Evolutionary conservation across 495 filamentous ascomycete genomes (phyloP), one percentile per base, ranked within the genome.

Genomic region (Penicillium subrubescens): DNA sequence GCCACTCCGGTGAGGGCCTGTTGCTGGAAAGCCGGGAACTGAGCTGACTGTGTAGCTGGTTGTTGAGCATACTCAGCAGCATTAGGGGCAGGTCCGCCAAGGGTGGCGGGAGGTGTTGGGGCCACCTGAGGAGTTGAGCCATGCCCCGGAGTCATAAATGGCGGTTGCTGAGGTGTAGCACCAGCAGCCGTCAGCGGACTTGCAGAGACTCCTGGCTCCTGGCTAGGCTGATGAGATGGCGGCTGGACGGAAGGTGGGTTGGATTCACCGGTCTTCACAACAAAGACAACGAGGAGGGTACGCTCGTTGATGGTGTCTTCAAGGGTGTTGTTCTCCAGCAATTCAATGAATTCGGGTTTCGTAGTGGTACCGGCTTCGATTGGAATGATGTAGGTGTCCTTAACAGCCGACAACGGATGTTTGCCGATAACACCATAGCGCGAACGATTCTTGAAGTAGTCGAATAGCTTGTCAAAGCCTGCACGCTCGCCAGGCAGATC

Each of bases 401-500:
- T 88, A 53, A 92, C 88, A 31, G 89, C 89, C n/a, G 79, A 58
- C 35, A 85, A 75, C 0, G 87, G 81, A 25, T 90, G 91, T 62
- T 90, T 89, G 5, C 88, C 87, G 11, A 95, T 80, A 7, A 96
- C 93, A 25, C 92, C 93, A 71, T 94, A 97, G 34, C 90, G 81
- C 57, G 89, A 86, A 66, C 92, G 89, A 19, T 82, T 83, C 14
- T 83, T 76, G 71, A 97, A 96, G 72, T 97, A 97, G 34, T 92
- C 84, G 64, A 90, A 91, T 8, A 97, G 79, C 11, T 83, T 83
- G 62, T 88, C 81, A 68, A 94, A 93, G 8, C 84, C 84, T 3
- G 73, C 73, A 61, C 75, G 76, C 44, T 86, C 78, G 39, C 74
- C 77, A 0, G 83, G 77, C 1, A 76, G 69, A 44, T 87, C 81